A percentile compares a stretch with the other conserved stretches of the same genome.
Evolutionary conservation across 2,329 filamentous ascomycete species (phyloP).

Genomic region (Tolypocladium nubicola): DNA sequence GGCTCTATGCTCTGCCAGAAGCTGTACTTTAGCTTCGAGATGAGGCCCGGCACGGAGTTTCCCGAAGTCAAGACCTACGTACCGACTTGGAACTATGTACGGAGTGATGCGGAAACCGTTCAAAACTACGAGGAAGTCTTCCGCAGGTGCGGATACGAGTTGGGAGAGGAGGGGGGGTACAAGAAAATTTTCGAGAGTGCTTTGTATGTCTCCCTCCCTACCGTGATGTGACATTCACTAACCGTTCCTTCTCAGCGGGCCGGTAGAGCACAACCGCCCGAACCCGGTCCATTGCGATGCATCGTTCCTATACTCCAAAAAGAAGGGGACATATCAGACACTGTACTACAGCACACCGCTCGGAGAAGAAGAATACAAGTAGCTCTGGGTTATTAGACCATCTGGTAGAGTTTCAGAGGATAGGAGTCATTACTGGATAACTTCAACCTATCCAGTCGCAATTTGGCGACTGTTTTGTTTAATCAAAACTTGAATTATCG

Average conservation of each 20-base stretch:
- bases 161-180: conserved; percentile 4
- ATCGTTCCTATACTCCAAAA: conserved; percentile 3
- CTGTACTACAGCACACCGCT: conserved; percentile 6
- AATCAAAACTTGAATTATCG: no score
- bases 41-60: conserved; percentile 3
- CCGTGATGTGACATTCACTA: background rate
- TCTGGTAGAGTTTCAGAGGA: background rate
- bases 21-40: conserved; percentile 7
- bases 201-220: conserved; percentile 1
- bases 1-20: conserved; percentile 2
- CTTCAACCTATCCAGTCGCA: no score
- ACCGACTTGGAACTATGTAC: conserved; percentile 7
- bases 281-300: conserved; percentile 5
- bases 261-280: background rate
- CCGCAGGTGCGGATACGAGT: conserved; percentile 1
- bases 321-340: conserved; percentile 7
- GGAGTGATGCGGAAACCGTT: conserved; percentile 7
- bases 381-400: background rate
- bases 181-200: conserved; percentile 5
- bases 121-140: conserved; percentile 7
- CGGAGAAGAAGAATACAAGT: background rate
- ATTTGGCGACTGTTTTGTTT: no score
- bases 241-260: background rate
- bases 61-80: conserved; percentile 7
- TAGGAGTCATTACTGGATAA: no score